Evolutionary conservation across 1,139 yeast species (phyloP).

Genomic region (Debaryomyces singareniensis): DNA sequence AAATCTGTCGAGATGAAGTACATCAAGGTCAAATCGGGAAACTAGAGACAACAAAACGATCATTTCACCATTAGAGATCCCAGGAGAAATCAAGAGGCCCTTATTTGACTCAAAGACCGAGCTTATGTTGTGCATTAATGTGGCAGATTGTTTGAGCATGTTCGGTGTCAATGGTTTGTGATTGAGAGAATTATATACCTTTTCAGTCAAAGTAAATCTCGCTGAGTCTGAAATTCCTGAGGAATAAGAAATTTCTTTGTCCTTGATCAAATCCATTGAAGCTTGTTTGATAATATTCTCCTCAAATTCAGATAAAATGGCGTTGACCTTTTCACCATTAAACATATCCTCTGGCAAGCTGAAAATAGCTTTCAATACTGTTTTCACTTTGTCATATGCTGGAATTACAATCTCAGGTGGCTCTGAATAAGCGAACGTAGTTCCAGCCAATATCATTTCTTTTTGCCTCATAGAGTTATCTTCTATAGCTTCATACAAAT

Average conservation of each 20-base stretch:
- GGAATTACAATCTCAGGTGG: constrained; percentile 10
- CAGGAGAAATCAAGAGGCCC: constrained; percentile 54
- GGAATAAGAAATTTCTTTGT: constrained; percentile 46
- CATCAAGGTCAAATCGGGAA: constrained; percentile 26
- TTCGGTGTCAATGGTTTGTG: constrained; percentile 30
- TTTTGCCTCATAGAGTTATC: constrained; percentile 51
- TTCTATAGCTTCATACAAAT: constrained; percentile 30
- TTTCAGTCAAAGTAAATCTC: constrained; percentile 56
- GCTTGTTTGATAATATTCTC: constrained; percentile 45
- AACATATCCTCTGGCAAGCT: constrained; percentile 48
- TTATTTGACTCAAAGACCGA: constrained; percentile 34
- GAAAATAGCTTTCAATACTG: constrained; percentile 51
- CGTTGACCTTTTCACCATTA: constrained; percentile 35
- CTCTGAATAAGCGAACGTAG: constrained; percentile 29
- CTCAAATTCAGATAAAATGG: constrained; percentile 36
- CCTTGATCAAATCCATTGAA: constrained; percentile 44
- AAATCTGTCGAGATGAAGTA: constrained; percentile 50
- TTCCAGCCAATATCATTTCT: constrained; percentile 35
- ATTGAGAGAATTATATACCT: constrained; percentile 35
- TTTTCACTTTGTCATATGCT: constrained; percentile 27
- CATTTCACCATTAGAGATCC: constrained; percentile 53
- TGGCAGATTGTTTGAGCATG: constrained; percentile 40
- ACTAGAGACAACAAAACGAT: constrained; percentile 46
- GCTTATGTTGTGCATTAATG: constrained; percentile 33
- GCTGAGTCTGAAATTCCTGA: constrained; percentile 39